These are phyloP conservation scores for Pythium volutum DNA, from an alignment of 352 stramenopile species.

Conservation along the genomic window DNA sequence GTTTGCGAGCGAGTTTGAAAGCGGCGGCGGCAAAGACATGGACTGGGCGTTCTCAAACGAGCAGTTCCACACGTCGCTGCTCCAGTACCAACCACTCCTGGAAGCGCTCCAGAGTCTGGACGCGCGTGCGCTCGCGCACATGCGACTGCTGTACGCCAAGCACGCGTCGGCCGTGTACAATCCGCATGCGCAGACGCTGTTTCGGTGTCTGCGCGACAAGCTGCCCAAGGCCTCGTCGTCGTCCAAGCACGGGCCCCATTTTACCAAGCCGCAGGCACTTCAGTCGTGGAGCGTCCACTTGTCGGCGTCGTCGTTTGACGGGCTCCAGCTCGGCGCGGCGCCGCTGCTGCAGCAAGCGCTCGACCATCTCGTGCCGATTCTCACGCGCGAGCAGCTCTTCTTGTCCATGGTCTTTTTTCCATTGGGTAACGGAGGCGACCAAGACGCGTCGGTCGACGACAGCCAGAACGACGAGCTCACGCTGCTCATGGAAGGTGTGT, in stretches of 20 bases:
- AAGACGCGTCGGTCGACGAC: not conserved
- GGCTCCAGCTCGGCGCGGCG: slow-evolving; percentile 39
- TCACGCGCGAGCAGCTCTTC: slow-evolving; percentile 47
- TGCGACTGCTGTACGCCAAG: slow-evolving; percentile 56
- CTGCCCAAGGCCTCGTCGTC: slow-evolving; percentile 29
- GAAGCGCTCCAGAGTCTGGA: slow-evolving; percentile 43
- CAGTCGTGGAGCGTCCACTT: slow-evolving; percentile 65
- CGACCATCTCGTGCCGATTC: slow-evolving; percentile 58
- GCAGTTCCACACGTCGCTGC: slow-evolving; percentile 41
- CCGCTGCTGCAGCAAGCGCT: slow-evolving; percentile 67
- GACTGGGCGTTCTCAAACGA: slow-evolving; percentile 69
- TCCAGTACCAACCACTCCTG: slow-evolving; percentile 47
- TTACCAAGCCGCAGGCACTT: slow-evolving; percentile 53
- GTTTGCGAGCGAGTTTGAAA: slow-evolving; percentile 30
- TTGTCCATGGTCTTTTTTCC: slow-evolving; percentile 50
- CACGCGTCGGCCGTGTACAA: slow-evolving; percentile 49
- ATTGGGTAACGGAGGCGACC: slow-evolving; percentile 16
- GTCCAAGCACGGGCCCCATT: slow-evolving; percentile 39
- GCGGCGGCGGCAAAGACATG: slow-evolving; percentile 36
- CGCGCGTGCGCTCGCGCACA: slow-evolving; percentile 22
- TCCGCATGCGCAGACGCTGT: slow-evolving; percentile 51
- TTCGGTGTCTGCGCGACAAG: slow-evolving; percentile 60
- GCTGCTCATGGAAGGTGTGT: slow-evolving; percentile 59
- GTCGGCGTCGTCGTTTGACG: slow-evolving; percentile 57
- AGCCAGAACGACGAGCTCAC: slow-evolving; percentile 45